These are phyloP conservation scores for Lathyrus sativus DNA, from an alignment of 306 rosid species.

Conservation along the genomic window DNA sequence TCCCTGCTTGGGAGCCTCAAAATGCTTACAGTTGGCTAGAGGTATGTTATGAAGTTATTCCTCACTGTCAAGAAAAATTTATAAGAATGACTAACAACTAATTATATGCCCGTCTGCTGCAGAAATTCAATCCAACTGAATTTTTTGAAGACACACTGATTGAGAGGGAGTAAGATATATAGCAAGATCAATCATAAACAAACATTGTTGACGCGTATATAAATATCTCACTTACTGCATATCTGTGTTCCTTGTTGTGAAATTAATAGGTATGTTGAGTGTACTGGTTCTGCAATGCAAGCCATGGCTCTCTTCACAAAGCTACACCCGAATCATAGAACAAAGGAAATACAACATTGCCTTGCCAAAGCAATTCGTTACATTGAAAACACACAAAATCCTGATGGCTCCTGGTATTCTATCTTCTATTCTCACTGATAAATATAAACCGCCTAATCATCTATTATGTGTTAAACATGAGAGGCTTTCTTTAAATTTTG, in stretches of 20 bases:
- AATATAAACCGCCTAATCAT: not conserved
- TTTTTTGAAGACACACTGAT: constrained; percentile 57
- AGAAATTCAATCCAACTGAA: constrained; percentile 64
- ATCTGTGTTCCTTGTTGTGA: not conserved
- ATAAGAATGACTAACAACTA: not conserved
- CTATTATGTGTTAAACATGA: not conserved
- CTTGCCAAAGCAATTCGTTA: constrained; percentile 50
- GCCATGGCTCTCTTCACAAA: constrained; percentile 54
- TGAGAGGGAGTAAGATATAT: constrained; percentile 59
- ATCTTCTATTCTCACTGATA: not conserved
- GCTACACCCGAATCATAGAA: constrained; percentile 57
- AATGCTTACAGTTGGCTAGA: constrained; percentile 51
- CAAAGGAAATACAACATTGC: constrained; percentile 53
- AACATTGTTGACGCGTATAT: not conserved
- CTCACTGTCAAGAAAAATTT: not conserved
- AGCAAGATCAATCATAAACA: not conserved
- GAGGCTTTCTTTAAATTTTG: not conserved
- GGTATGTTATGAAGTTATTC: constrained; percentile 31
- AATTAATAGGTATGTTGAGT: constrained; percentile 55
- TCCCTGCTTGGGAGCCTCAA: constrained; percentile 69
- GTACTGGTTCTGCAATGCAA: constrained; percentile 66
- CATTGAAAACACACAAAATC: constrained; percentile 53
- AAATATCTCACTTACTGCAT: constrained; percentile 8
- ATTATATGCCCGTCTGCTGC: constrained; percentile 20
- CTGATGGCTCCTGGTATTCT: constrained; percentile 77